Percentiles rank a stretch among this genome's conserved stretches.
Evolutionary conservation across 305 asterid genomes (phyloP).

Genomic region (Solanum hybrid): DNA sequence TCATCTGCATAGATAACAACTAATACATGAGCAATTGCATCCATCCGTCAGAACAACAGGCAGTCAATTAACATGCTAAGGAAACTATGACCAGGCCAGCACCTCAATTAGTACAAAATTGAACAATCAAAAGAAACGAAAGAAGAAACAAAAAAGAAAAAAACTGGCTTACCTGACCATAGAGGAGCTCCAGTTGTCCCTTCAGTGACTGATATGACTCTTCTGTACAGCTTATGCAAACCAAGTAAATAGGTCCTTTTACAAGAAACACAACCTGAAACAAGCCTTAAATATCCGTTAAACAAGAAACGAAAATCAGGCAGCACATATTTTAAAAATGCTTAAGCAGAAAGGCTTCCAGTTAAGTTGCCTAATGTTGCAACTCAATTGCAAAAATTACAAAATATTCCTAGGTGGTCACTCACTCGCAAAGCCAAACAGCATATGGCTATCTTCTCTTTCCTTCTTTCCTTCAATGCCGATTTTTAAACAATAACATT

Average conservation of each 20-base stretch:
- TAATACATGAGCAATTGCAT: conserved; percentile 11
- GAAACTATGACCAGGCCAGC: background rate
- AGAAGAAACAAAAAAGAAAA: background rate
- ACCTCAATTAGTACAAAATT: background rate
- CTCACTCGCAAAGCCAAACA: background rate
- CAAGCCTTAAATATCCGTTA: background rate
- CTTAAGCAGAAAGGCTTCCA: background rate
- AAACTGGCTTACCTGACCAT: conserved; percentile 65
- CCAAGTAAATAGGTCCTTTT: conserved; percentile 96
- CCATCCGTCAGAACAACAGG: background rate
- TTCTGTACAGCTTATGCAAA: conserved; percentile 96
- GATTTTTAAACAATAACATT: background rate
- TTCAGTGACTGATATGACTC: conserved; percentile 87
- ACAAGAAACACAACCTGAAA: conserved; percentile 91
- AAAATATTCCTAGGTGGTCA: background rate
- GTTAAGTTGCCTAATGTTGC: background rate
- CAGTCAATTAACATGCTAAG: conserved; percentile 6
- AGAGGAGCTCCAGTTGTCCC: conserved; percentile 87
- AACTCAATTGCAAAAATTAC: background rate
- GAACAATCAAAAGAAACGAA: conserved; percentile 1
- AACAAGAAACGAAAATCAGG: background rate
- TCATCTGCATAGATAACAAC: conserved; percentile 59
- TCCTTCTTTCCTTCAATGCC: background rate
- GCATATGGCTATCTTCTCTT: background rate
- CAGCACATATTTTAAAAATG: background rate